Percentiles rank a stretch among this genome's conserved stretches.
These are phyloP conservation scores for Eucalyptus tenuipes DNA, from an alignment of 345 rosid species.

Conservation along the genomic window DNA sequence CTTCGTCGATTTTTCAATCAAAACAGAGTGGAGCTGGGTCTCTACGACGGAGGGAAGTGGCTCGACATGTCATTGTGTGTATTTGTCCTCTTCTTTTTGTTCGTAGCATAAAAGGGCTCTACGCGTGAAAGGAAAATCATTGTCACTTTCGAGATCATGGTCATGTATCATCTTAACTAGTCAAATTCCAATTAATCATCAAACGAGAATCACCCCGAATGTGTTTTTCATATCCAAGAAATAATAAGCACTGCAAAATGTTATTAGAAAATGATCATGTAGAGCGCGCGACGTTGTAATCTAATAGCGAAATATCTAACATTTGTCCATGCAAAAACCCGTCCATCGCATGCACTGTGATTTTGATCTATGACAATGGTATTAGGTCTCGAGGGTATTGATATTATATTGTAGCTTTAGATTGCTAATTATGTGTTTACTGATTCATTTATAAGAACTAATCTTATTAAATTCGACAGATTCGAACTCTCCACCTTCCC, in stretches of 20 bases:
- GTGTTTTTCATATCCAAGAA: neutral
- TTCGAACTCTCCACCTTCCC: too few relatives aligned
- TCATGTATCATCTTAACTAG: neutral
- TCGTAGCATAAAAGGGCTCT: neutral
- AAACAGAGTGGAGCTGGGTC: neutral
- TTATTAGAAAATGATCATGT: fast-evolving
- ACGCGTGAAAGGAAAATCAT: neutral
- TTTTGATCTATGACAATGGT: neutral
- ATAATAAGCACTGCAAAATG: neutral
- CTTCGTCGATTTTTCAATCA: neutral
- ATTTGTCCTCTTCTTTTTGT: neutral
- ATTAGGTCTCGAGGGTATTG: neutral
- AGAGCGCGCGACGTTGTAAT: fast-evolving
- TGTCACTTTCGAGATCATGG: neutral
- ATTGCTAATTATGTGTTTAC: fast-evolving
- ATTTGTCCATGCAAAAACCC: neutral
- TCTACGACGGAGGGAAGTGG: neutral
- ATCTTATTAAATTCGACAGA: too few relatives aligned
- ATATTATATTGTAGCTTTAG: neutral
- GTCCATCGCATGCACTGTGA: fast-evolving
- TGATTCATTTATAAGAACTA: neutral
- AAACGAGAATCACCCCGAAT: fast-evolving
- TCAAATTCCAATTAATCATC: neutral
- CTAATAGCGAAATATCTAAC: too few relatives aligned
- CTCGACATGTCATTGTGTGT: neutral